These are phyloP conservation scores for Russula sp. DNA, from an alignment of 768 basidiomycete species.

Conservation along the genomic window DNA sequence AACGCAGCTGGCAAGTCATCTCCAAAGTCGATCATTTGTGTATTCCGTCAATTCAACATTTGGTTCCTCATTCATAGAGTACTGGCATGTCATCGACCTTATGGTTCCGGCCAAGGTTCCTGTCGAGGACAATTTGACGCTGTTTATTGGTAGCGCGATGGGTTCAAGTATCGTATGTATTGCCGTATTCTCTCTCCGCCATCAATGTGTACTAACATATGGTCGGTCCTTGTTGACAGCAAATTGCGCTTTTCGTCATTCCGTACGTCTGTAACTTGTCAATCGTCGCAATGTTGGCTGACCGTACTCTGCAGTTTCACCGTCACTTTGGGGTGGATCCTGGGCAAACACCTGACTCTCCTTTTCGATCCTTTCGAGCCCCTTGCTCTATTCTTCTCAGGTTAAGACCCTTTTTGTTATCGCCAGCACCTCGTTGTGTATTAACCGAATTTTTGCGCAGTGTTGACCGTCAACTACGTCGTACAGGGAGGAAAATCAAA, in stretches of 20 bases:
- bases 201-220: neutral
- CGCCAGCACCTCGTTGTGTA: neutral
- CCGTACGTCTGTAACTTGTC: constrained; percentile 44
- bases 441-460: constrained; percentile 31
- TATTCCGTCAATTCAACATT: constrained; percentile 6
- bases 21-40: neutral
- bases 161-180: constrained; percentile 70
- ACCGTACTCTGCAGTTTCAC: constrained; percentile 48
- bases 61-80: constrained; percentile 37
- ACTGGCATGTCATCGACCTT: constrained; percentile 74
- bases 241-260: constrained; percentile 82
- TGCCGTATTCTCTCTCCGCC: neutral
- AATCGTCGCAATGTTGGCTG: neutral
- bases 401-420: constrained; percentile 27
- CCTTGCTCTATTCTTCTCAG: constrained; percentile 49
- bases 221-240: constrained; percentile 37
- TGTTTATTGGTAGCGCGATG: constrained; percentile 83
- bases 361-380: constrained; percentile 90
- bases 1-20: constrained; percentile 64
- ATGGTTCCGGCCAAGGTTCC: constrained; percentile 54
- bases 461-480: constrained; percentile 77
- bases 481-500: constrained; percentile 78
- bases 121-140: constrained; percentile 78
- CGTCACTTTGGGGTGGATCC: constrained; percentile 70
- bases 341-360: constrained; percentile 73